Conservation (phyloP, 208 protist genomes). For the Cochliopodium minus region DNA sequence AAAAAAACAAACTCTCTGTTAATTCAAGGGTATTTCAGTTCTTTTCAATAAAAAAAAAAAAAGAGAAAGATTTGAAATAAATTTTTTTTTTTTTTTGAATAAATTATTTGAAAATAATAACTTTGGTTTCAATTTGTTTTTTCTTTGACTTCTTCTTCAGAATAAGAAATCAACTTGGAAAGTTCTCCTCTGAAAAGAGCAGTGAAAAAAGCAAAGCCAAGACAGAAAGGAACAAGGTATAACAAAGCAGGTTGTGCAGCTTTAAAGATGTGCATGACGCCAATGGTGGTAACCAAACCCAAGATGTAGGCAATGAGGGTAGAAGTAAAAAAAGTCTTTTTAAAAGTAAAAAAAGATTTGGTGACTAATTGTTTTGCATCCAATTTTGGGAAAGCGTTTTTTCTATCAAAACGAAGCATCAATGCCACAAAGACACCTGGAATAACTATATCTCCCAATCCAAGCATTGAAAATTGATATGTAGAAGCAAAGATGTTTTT, state of each 20-base stretch:
- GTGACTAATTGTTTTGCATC: neutral
- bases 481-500: neutral
- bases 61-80: too few relatives aligned
- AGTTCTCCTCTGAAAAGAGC: constrained; percentile 28
- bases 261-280: constrained; percentile 43
- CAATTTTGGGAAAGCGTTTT: neutral
- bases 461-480: constrained; percentile 31
- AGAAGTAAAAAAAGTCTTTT: constrained; percentile 28
- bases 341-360: neutral
- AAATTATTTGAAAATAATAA: too few relatives aligned
- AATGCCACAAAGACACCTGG: constrained; percentile 46
- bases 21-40: too few relatives aligned
- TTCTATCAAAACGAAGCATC: constrained; percentile 36
- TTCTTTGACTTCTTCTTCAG: neutral
- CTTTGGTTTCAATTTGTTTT: too few relatives aligned
- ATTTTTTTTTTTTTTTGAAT: too few relatives aligned
- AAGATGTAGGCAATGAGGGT: constrained; percentile 29
- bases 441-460: constrained; percentile 55
- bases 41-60: too few relatives aligned
- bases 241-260: constrained; percentile 48
- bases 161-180: constrained; percentile 23
- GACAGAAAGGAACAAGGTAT: constrained; percentile 42
- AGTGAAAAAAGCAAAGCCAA: constrained; percentile 17
- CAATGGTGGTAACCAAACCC: constrained; percentile 35
- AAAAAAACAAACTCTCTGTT: too few relatives aligned